A percentile compares a stretch with the other conserved stretches of the same genome.
Conservation (phyloP, 805 yeast species). For the Alloascoidea hylecoeti region DNA sequence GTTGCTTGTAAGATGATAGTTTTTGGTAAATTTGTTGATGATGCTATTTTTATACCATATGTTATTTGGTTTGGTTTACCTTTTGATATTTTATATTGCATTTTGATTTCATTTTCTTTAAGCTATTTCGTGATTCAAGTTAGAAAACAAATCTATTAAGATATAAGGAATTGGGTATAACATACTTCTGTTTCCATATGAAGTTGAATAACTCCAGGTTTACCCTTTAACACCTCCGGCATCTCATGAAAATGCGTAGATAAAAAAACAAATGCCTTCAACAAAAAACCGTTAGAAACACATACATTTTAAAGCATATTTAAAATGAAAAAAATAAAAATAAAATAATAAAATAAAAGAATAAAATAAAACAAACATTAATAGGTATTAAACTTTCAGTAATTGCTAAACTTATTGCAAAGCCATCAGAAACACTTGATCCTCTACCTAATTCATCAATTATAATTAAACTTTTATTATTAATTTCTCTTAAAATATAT, state of each 20-base stretch:
- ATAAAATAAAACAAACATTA: not conserved
- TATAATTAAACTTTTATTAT: slow-evolving; percentile 21
- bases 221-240: slow-evolving; percentile 19
- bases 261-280: slow-evolving; percentile 19
- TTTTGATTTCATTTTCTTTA: slow-evolving; percentile 10
- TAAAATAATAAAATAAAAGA: not conserved
- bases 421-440: slow-evolving; percentile 34
- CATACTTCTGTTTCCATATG: slow-evolving; percentile 20
- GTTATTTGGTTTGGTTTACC: not conserved
- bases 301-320: too few species aligned
- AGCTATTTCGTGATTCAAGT: too few species aligned
- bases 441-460: slow-evolving; percentile 47
- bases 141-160: too few species aligned
- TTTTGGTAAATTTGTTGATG: not conserved
- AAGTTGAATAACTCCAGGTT: slow-evolving; percentile 20
- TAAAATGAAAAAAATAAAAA: too few species aligned
- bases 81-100: slow-evolving; percentile 17
- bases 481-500: slow-evolving; percentile 23
- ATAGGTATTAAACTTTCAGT: slow-evolving; percentile 19
- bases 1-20: not conserved
- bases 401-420: slow-evolving; percentile 32
- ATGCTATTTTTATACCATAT: not conserved
- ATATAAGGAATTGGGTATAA: slow-evolving; percentile 2
- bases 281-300: too few species aligned
- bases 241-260: slow-evolving; percentile 32